Evolutionary conservation across 352 stramenopile genomes (phyloP), one percentile per base, ranked within the genome.

Genomic region (Phytophthora ramorum): DNA sequence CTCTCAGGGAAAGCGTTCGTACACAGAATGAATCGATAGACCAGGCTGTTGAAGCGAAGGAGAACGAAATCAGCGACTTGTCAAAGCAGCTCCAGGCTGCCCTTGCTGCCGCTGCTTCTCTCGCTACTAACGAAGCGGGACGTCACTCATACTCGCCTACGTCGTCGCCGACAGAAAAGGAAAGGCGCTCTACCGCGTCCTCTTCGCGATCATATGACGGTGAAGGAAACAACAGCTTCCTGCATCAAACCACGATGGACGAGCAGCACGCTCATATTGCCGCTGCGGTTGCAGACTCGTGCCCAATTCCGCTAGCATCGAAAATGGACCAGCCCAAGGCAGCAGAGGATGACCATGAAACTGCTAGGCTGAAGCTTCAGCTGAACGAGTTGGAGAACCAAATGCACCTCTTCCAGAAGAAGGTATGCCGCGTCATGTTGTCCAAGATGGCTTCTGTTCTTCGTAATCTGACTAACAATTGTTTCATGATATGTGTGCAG

Each of bases 11-110:
- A 34, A 69, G 81, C 5, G 35, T 81, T 9, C 61, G 67, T 24
- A 63, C 50, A 9, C 80, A 86, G 55, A 79, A 66, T 7, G 69
- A 85, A 20, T 58, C 61, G 1, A 68, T 75, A 8, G 66, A 77
- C 32, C 69, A 87, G 53, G 75, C 77, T 54, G 58, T 90, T 41
- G 61, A 78, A 44, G 63, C 68, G 17, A 91, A 91, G 58, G 73
- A 91, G 32, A 37, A 66, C 7, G 79, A 93, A 55, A 69, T 91
- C 9, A 66, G 50, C 6, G 46, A 81, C 41, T 71, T 93, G 32
- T 74, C 62, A 2, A 76, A 75, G 44, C 70, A 90, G 45, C 66
- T 93, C 12, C 66, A 88, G n/a, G 61, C 75, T 14, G 72, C 80
- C 2, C 48, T 71, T 13, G 56, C 73, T 40, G 55, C 69, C 38